Evolutionary conservation across 2,329 filamentous ascomycete species (phyloP).

Genomic region (Neofusicoccum kwambonambiense): DNA sequence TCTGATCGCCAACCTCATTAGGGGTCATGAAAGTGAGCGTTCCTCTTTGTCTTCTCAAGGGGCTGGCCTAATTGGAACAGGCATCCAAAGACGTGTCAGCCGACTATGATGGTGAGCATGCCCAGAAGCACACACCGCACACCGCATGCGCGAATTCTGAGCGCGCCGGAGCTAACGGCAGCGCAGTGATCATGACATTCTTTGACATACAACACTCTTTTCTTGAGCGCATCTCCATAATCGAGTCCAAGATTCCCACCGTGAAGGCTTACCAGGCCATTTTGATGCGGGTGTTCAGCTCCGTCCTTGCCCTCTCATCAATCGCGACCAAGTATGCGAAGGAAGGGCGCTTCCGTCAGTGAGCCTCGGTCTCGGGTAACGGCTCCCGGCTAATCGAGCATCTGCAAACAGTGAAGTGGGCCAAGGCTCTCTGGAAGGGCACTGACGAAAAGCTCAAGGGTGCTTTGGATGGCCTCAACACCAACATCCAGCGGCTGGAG

Average conservation of each 20-base stretch:
- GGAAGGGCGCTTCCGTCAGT: constrained; percentile 31
- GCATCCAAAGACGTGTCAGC: constrained; percentile 35
- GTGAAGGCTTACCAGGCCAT: constrained; percentile 33
- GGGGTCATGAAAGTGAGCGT: background rate
- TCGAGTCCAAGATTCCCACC: constrained; percentile 34
- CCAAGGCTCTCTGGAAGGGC: constrained; percentile 22
- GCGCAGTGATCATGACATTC: constrained; percentile 36
- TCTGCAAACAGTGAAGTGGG: constrained; percentile 15
- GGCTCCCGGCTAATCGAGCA: no score
- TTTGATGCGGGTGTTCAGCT: constrained; percentile 40
- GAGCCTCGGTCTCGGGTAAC: constrained; percentile 21
- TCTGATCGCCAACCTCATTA: background rate
- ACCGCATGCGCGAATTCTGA: no score
- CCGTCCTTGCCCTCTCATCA: constrained; percentile 34
- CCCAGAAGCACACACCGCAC: no score
- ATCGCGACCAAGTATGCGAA: constrained; percentile 30
- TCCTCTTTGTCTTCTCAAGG: no score
- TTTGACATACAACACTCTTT: constrained; percentile 42
- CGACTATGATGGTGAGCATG: constrained; percentile 34
- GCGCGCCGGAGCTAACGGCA: background rate
- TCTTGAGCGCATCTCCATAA: constrained; percentile 33
- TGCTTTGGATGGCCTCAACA: constrained; percentile 1
- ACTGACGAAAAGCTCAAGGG: background rate
- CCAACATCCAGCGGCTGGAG: constrained; percentile 9
- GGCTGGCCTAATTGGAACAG: constrained; percentile 4